These are phyloP conservation scores for Arthrocladium fulminans DNA, from an alignment of 2,329 filamentous ascomycete genomes.

Conservation along the genomic window DNA sequence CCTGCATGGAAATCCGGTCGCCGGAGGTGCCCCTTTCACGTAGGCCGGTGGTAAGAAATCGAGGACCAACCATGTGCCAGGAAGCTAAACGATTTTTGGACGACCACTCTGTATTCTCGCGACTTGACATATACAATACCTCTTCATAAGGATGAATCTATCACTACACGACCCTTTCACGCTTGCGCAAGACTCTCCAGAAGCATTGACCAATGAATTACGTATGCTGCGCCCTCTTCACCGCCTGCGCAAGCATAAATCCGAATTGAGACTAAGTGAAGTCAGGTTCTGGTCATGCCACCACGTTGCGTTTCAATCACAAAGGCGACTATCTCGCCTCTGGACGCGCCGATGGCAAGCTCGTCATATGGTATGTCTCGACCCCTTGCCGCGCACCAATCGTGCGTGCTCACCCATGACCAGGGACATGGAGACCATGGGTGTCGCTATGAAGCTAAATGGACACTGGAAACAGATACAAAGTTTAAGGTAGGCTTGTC, in stretches of 20 bases:
- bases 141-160: slow-evolving; percentile 52
- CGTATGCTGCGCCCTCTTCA: slow-evolving; percentile 45
- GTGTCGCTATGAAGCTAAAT: slow-evolving; percentile 84
- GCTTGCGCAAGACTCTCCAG: slow-evolving; percentile 74
- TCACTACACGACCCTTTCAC: slow-evolving; percentile 63
- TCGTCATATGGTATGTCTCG: slow-evolving; percentile 58
- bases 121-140: neutral
- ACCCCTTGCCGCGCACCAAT: neutral
- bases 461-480: slow-evolving; percentile 92
- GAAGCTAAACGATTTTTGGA: neutral
- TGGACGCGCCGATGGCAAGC: slow-evolving; percentile 82
- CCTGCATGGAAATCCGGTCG: no score
- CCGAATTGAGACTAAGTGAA: neutral
- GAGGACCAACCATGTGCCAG: neutral
- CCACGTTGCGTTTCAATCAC: slow-evolving; percentile 76
- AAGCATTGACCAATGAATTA: slow-evolving; percentile 78
- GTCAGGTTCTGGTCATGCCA: slow-evolving; percentile 53
- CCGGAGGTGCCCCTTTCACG: neutral
- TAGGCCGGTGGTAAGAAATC: neutral
- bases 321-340: slow-evolving; percentile 91
- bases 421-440: slow-evolving; percentile 86
- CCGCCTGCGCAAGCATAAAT: neutral
- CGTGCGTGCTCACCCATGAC: neutral
- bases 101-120: neutral
- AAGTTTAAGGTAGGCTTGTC: slow-evolving; percentile 55